phyloP scores from a whole-genome alignment of 2,329 filamentous ascomycete species.

The Hirsutella thompsonii region DNA sequence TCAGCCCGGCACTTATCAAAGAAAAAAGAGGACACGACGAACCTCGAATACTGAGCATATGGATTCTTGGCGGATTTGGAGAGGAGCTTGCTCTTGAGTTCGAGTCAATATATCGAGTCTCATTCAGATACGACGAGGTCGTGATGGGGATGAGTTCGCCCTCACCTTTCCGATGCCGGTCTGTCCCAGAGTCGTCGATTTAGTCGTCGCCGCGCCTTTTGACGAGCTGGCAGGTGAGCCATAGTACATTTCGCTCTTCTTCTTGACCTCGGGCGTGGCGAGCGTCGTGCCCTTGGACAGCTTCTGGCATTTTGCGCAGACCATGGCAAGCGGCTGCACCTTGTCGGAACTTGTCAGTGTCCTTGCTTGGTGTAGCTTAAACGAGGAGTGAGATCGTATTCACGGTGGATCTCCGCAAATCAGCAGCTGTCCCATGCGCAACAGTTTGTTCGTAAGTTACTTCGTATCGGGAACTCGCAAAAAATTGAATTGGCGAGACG shows the following conservation, averaged over 20 bases:
- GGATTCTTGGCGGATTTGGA: slow-evolving; percentile 54
- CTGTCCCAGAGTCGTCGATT: slow-evolving; percentile 41
- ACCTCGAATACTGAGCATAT: slow-evolving; percentile 44
- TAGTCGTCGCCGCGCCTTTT: slow-evolving; percentile 23
- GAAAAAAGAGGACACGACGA: neutral
- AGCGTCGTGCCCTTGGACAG: slow-evolving; percentile 43
- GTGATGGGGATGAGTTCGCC: neutral
- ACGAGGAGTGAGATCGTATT: too few species aligned
- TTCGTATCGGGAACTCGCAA: too few species aligned
- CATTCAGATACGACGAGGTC: neutral
- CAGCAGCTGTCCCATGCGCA: too few species aligned
- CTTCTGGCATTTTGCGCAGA: slow-evolving; percentile 53
- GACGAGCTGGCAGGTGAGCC: slow-evolving; percentile 35
- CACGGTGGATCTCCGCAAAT: too few species aligned
- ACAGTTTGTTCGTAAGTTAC: too few species aligned
- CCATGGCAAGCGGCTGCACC: slow-evolving; percentile 27
- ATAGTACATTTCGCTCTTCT: slow-evolving; percentile 54
- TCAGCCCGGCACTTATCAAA: neutral
- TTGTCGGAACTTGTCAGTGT: too few species aligned
- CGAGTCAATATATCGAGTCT: neutral
- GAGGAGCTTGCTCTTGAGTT: slow-evolving; percentile 46
- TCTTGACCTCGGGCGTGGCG: slow-evolving; percentile 52
- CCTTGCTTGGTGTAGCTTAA: too few species aligned
- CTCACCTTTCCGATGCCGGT: slow-evolving; percentile 47
- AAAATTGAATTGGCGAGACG: too few species aligned